Evolutionary conservation across 495 filamentous ascomycete genomes (phyloP).

Genomic region (Aspergillus kassunensis): DNA sequence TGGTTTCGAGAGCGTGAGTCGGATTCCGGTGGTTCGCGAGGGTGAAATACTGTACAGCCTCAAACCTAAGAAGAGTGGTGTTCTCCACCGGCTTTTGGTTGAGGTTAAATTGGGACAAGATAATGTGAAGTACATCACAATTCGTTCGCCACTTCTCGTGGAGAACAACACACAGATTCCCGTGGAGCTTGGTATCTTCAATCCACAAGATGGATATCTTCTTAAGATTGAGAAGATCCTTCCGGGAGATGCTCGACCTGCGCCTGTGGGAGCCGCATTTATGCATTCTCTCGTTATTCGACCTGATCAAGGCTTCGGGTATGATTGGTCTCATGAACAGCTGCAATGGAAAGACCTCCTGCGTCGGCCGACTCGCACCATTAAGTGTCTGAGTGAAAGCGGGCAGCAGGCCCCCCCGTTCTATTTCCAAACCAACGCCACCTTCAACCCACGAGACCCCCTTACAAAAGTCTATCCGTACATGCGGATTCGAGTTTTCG

Average conservation of each 20-base stretch:
- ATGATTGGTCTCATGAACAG: slow-evolving; percentile 84
- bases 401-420: slow-evolving; percentile 76
- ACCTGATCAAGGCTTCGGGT: slow-evolving; percentile 95
- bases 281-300: slow-evolving; percentile 86
- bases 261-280: slow-evolving; percentile 88
- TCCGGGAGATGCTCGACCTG: slow-evolving; percentile 84
- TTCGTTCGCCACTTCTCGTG: slow-evolving; percentile 91
- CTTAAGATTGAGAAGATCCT: slow-evolving; percentile 97
- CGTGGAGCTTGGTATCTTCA: slow-evolving; percentile 90
- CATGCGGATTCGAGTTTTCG: slow-evolving; percentile 86
- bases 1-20: slow-evolving; percentile 83
- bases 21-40: slow-evolving; percentile 87
- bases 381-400: slow-evolving; percentile 81
- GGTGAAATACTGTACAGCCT: slow-evolving; percentile 86
- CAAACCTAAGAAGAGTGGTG: slow-evolving; percentile 73
- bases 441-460: slow-evolving; percentile 74
- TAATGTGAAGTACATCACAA: slow-evolving; percentile 96
- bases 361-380: slow-evolving; percentile 72
- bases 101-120: slow-evolving; percentile 86
- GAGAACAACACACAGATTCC: slow-evolving; percentile 98
- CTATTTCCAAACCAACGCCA: slow-evolving; percentile 91
- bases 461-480: slow-evolving; percentile 82
- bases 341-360: slow-evolving; percentile 91
- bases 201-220: slow-evolving; percentile 80
- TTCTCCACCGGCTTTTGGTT: slow-evolving; percentile 85